These are phyloP conservation scores for Adansonia grandidieri DNA, from an alignment of 441 rosid genomes.

Conservation along the genomic window DNA sequence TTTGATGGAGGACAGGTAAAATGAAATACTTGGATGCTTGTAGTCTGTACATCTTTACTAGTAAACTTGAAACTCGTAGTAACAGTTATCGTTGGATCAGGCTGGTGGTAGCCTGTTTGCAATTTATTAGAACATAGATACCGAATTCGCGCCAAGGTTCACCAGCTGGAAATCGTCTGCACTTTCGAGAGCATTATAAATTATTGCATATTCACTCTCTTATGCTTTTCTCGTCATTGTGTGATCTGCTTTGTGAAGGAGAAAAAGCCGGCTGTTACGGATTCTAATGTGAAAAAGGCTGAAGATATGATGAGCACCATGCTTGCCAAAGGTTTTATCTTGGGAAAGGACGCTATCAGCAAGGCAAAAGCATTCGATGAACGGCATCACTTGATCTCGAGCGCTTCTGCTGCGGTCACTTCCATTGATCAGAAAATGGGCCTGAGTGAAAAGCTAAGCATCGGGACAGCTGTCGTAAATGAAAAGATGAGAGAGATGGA, in stretches of 20 bases:
- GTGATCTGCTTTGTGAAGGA: conserved; percentile 33
- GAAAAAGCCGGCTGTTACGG: conserved; percentile 26
- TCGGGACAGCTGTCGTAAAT: conserved; percentile 56
- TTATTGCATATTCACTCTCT: not conserved
- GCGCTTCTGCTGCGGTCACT: conserved; percentile 67
- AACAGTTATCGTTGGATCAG: not conserved
- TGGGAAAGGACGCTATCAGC: conserved; percentile 69
- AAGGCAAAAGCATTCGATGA: conserved; percentile 69
- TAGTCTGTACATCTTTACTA: not conserved
- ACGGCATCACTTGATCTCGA: conserved; percentile 51
- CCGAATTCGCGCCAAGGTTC: not conserved
- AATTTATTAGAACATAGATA: not conserved
- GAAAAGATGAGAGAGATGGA: conserved; percentile 64
- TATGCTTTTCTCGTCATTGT: conserved; percentile 5
- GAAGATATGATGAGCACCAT: conserved; percentile 71
- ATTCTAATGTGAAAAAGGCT: conserved; percentile 54
- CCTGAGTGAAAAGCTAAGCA: conserved; percentile 57
- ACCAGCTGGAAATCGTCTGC: not conserved
- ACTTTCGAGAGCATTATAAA: not conserved
- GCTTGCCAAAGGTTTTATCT: conserved; percentile 72
- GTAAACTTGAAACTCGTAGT: not conserved
- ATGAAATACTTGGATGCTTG: not conserved
- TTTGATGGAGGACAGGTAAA: not conserved
- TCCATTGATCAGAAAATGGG: conserved; percentile 59
- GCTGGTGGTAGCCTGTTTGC: not conserved